phyloP scores from a whole-genome alignment of 2,329 filamentous ascomycete species.

The Xylariales sp. region DNA sequence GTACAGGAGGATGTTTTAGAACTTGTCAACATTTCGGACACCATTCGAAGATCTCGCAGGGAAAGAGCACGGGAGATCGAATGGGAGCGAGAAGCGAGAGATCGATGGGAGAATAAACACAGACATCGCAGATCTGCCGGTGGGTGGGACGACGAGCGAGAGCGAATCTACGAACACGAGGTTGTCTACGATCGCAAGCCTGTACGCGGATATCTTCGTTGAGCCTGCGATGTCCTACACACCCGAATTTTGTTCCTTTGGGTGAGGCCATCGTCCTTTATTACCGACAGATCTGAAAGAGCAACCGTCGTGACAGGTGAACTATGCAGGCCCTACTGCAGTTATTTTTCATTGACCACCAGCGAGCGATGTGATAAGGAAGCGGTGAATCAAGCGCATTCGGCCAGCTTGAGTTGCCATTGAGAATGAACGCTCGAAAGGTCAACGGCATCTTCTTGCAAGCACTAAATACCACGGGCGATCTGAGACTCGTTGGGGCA shows the following conservation, averaged over 20 bases:
- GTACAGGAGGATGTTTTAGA: slow-evolving; percentile 78
- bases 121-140: slow-evolving; percentile 29
- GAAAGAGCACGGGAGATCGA: slow-evolving; percentile 48
- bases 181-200: slow-evolving; percentile 53
- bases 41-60: slow-evolving; percentile 64
- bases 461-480: not conserved
- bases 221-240: not conserved
- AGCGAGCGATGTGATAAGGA: not conserved
- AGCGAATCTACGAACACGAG: slow-evolving; percentile 63
- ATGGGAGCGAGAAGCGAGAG: slow-evolving; percentile 54
- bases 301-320: too few relatives aligned
- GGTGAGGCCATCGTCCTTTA: too few relatives aligned
- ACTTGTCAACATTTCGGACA: slow-evolving; percentile 76
- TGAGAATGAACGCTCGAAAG: too few relatives aligned
- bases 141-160: slow-evolving; percentile 56
- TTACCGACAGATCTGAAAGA: not conserved
- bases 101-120: slow-evolving; percentile 43
- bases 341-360: not conserved
- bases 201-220: slow-evolving; percentile 23
- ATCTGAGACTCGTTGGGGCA: not conserved
- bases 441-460: too few relatives aligned
- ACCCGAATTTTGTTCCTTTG: too few relatives aligned
- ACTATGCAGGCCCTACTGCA: too few relatives aligned
- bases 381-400: too few relatives aligned
- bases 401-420: too few relatives aligned